These are phyloP conservation scores for Westerdykella ornata DNA, from an alignment of 2,329 filamentous ascomycete genomes.

Conservation along the genomic window DNA sequence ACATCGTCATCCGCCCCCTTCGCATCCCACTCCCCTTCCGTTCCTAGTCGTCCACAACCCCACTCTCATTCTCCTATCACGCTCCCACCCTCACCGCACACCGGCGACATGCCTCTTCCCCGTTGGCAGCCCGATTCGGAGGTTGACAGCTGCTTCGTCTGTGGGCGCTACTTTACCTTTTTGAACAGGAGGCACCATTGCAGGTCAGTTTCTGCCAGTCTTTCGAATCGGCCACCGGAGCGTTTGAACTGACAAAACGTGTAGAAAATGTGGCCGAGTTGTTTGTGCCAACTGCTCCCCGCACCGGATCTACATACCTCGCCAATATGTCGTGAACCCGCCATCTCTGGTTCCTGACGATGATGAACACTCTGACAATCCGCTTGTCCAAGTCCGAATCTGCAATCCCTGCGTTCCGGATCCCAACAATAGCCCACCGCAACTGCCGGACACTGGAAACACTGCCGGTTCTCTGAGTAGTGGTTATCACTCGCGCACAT, in stretches of 20 bases:
- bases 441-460: slow-evolving; percentile 33
- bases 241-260: not conserved
- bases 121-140: slow-evolving; percentile 85
- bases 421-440: slow-evolving; percentile 56
- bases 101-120: slow-evolving; percentile 54
- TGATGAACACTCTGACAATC: slow-evolving; percentile 21
- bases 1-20: too few relatives aligned
- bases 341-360: slow-evolving; percentile 30
- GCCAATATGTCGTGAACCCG: slow-evolving; percentile 84
- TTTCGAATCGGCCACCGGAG: not conserved
- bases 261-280: slow-evolving; percentile 81
- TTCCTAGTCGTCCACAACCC: too few relatives aligned
- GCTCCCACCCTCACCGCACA: not conserved
- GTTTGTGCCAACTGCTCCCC: slow-evolving; percentile 88
- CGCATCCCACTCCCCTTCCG: too few relatives aligned
- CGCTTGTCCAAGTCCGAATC: slow-evolving; percentile 51
- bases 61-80: too few relatives aligned
- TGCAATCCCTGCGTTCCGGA: slow-evolving; percentile 70
- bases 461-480: not conserved
- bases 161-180: slow-evolving; percentile 69
- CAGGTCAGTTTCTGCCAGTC: slow-evolving; percentile 48
- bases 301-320: slow-evolving; percentile 88
- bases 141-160: slow-evolving; percentile 78
- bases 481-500: too few relatives aligned
- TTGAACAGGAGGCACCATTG: slow-evolving; percentile 91